Evolutionary conservation across 2,329 filamentous ascomycete genomes (phyloP).

Genomic region (Ceratocystis colombiana): DNA sequence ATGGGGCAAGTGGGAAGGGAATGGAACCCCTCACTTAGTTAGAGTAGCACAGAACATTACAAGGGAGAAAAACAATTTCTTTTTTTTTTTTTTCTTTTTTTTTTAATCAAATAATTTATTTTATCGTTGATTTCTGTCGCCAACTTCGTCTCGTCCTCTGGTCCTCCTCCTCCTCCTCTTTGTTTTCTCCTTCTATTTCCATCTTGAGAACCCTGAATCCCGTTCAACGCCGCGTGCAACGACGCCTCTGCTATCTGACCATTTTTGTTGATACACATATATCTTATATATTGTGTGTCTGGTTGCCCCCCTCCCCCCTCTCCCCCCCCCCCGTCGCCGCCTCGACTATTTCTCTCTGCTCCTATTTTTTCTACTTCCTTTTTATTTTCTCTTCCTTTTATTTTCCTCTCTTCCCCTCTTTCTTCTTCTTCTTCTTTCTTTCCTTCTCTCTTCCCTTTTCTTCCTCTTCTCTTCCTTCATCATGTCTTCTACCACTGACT

Average conservation of each 20-base stretch:
- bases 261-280: conserved; percentile 13
- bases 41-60: neutral
- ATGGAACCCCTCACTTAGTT: neutral
- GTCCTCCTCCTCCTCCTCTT: neutral
- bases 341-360: conserved; percentile 13
- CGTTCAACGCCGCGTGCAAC: neutral
- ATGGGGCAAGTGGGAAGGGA: neutral
- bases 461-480: conserved; percentile 29
- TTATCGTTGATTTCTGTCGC: neutral
- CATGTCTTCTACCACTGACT: conserved; percentile 31
- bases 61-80: neutral
- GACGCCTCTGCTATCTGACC: conserved; percentile 15
- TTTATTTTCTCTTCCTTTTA: conserved; percentile 10
- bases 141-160: neutral
- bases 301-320: neutral
- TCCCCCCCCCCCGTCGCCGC: neutral
- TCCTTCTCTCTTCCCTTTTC: conserved; percentile 30
- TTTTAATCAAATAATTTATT: neutral
- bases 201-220: neutral
- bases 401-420: conserved; percentile 10
- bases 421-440: conserved; percentile 28
- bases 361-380: conserved; percentile 16
- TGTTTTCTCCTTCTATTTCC: conserved; percentile 2
- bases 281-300: neutral
- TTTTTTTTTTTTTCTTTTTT: neutral